A percentile compares a stretch with the other conserved stretches of the same genome.
Conservation (phyloP, 1,284 basidiomycete genomes). For the Irpex lacteus region DNA sequence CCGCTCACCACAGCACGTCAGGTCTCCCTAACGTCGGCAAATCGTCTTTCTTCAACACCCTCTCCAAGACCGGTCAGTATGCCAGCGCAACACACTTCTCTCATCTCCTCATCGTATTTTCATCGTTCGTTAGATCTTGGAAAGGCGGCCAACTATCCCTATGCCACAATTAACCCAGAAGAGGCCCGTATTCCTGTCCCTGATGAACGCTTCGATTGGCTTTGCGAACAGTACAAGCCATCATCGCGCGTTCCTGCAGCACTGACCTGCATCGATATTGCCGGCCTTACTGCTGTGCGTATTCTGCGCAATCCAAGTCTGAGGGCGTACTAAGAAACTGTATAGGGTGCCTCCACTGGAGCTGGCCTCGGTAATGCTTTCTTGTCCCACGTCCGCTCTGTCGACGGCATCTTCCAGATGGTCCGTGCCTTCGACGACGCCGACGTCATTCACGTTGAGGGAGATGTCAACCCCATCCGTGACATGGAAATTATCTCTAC, state of each 20-base stretch:
- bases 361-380: slow-evolving; percentile 98
- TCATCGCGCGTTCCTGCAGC: slow-evolving; percentile 88
- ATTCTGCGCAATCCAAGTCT: neutral
- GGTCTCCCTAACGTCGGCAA: slow-evolving; percentile 94
- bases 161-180: slow-evolving; percentile 93
- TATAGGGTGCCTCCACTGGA: slow-evolving; percentile 92
- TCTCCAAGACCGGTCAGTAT: slow-evolving; percentile 81
- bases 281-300: slow-evolving; percentile 89
- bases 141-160: slow-evolving; percentile 98
- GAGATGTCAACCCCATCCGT: slow-evolving; percentile 92
- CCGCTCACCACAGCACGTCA: slow-evolving; percentile 25
- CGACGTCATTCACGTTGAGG: slow-evolving; percentile 99
- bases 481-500: slow-evolving; percentile 99
- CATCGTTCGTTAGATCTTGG: slow-evolving; percentile 69
- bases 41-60: slow-evolving; percentile 92
- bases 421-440: slow-evolving; percentile 98
- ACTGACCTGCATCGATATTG: slow-evolving; percentile 98
- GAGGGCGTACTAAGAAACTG: neutral
- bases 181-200: slow-evolving; percentile 98
- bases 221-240: slow-evolving; percentile 91
- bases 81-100: slow-evolving; percentile 12
- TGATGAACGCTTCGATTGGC: slow-evolving; percentile 93
- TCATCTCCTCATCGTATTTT: slow-evolving; percentile 4
- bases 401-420: slow-evolving; percentile 99
- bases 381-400: slow-evolving; percentile 95